phyloP scores from a whole-genome alignment of 306 rosid species.

The Elaeagnus macrophylla region DNA sequence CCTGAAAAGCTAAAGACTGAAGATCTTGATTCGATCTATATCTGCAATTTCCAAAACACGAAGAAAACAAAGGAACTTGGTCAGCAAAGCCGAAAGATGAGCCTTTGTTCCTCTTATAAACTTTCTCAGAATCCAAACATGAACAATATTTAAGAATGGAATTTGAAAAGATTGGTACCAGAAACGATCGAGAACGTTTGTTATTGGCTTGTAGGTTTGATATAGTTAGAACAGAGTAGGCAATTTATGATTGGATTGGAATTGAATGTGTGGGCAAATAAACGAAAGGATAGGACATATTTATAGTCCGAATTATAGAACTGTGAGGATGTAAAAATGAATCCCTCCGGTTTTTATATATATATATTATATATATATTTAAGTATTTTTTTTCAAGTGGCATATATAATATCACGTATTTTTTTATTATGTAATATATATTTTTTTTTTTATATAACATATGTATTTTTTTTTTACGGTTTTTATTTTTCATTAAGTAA shows the following conservation, averaged over 20 bases:
- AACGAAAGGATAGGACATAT: conserved; percentile 23
- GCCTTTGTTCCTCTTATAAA: background rate
- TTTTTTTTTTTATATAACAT: no score
- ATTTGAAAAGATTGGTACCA: conserved; percentile 30
- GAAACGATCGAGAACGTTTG: conserved; percentile 17
- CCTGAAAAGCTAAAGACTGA: conserved; percentile 39
- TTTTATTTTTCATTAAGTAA: no score
- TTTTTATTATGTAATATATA: no score
- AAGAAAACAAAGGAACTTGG: conserved; percentile 16
- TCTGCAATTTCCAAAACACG: conserved; percentile 46
- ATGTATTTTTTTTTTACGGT: no score
- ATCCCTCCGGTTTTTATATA: no score
- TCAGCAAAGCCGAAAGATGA: conserved; percentile 21
- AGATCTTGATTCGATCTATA: conserved; percentile 12
- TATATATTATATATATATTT: no score
- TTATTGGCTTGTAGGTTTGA: background rate
- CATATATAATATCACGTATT: no score
- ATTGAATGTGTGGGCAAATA: conserved; percentile 10
- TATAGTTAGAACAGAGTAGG: background rate
- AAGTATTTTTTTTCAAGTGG: no score
- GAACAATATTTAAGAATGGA: background rate
- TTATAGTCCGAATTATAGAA: conserved; percentile 38
- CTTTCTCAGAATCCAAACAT: conserved; percentile 6
- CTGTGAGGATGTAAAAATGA: no score
- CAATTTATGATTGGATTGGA: conserved; percentile 12